Percentiles rank a stretch among this genome's conserved stretches.
phyloP scores from a whole-genome alignment of 768 basidiomycete genomes.

The Leucocoprinus leucothites region DNA sequence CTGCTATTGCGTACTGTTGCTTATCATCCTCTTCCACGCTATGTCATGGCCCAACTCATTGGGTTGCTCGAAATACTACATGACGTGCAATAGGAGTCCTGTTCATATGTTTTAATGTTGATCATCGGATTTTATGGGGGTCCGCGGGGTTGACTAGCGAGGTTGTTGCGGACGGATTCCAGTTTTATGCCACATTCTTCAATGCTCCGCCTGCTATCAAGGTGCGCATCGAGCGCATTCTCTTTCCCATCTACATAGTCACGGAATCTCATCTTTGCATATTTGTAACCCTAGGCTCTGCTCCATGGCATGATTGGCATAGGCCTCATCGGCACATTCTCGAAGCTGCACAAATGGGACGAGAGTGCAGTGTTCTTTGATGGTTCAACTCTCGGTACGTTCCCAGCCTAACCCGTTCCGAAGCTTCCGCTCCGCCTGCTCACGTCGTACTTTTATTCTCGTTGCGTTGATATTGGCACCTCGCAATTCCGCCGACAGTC shows the following conservation, averaged over 20 bases:
- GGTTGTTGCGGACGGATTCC: slow-evolving; percentile 71
- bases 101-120: slow-evolving; percentile 84
- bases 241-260: not conserved
- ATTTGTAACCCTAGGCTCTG: slow-evolving; percentile 53
- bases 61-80: not conserved
- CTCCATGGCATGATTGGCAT: slow-evolving; percentile 83
- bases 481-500: slow-evolving; percentile 37
- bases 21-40: slow-evolving; percentile 3
- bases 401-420: not conserved
- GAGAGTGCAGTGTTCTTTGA: slow-evolving; percentile 96
- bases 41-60: slow-evolving; percentile 7
- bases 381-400: slow-evolving; percentile 80
- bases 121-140: slow-evolving; percentile 80
- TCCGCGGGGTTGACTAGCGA: slow-evolving; percentile 51
- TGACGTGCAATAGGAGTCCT: slow-evolving; percentile 53
- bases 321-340: slow-evolving; percentile 69
- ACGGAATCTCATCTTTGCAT: not conserved
- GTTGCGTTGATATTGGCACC: not conserved
- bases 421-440: not conserved
- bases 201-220: slow-evolving; percentile 93
- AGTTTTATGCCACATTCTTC: slow-evolving; percentile 91
- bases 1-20: slow-evolving; percentile 13
- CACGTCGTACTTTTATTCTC: not conserved
- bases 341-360: slow-evolving; percentile 84
- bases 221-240: slow-evolving; percentile 37